Percentiles rank a stretch among this genome's conserved stretches.
These are phyloP conservation scores for Elsinoe arachidis DNA, from an alignment of 2,329 filamentous ascomycete genomes.

Conservation along the genomic window DNA sequence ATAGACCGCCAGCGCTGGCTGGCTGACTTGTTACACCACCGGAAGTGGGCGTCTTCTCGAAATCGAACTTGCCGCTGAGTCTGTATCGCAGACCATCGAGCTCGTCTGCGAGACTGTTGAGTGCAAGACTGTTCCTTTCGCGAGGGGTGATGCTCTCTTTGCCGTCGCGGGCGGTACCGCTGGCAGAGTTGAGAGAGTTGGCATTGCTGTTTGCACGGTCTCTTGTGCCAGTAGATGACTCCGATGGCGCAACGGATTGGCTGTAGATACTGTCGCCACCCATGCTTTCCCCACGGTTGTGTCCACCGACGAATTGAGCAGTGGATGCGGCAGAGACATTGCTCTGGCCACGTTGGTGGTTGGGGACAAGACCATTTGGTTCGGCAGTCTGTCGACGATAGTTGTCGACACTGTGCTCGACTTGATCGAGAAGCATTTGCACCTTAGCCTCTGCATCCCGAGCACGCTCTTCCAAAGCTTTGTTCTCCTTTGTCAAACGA, in stretches of 20 bases:
- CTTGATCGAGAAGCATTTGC: conserved; percentile 83
- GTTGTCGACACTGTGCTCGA: conserved; percentile 86
- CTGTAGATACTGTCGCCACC: conserved; percentile 51
- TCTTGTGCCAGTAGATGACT: conserved; percentile 8
- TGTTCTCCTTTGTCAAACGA: conserved; percentile 74
- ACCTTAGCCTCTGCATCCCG: conserved; percentile 89
- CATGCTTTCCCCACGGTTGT: conserved; percentile 50
- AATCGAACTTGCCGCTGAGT: conserved; percentile 80
- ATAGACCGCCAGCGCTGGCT: conserved; percentile 62
- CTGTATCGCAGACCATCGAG: conserved; percentile 87
- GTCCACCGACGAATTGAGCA: conserved; percentile 32
- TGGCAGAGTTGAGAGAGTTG: background rate
- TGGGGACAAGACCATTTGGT: conserved; percentile 21
- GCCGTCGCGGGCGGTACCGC: conserved; percentile 13
- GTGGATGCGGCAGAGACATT: conserved; percentile 30
- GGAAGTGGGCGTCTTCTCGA: conserved; percentile 46
- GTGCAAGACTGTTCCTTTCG: conserved; percentile 55
- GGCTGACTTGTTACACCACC: background rate
- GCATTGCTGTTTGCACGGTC: conserved; percentile 5
- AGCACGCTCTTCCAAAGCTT: conserved; percentile 70
- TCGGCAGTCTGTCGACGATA: conserved; percentile 65
- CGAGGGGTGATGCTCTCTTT: conserved; percentile 28
- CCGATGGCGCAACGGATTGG: conserved; percentile 31
- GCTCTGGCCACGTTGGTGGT: conserved; percentile 41
- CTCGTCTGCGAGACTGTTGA: conserved; percentile 82